Evolutionary conservation across 2,329 filamentous ascomycete species (phyloP).

Genomic region (Aspergillus versicolor): DNA sequence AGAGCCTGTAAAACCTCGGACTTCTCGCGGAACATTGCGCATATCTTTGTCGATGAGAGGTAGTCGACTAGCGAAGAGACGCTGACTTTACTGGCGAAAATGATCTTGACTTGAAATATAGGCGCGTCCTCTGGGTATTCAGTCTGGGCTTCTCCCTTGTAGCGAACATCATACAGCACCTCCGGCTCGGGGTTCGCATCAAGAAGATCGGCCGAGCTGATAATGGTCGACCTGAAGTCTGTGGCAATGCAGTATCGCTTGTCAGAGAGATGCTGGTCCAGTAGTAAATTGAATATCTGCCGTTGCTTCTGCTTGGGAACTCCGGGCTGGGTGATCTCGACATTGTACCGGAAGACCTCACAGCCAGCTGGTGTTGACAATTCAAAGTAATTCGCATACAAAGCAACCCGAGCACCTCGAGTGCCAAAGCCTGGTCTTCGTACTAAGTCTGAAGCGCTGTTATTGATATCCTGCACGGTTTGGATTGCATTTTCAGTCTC

Average conservation of each 20-base stretch:
- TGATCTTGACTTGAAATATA: conserved; percentile 37
- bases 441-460: neutral
- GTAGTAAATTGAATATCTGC: conserved; percentile 49
- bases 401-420: neutral
- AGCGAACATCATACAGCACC: conserved; percentile 28
- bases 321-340: conserved; percentile 31
- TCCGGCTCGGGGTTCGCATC: conserved; percentile 7
- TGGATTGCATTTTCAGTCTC: neutral
- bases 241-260: conserved; percentile 33
- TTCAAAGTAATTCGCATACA: conserved; percentile 42
- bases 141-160: conserved; percentile 35
- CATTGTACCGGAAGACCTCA: conserved; percentile 43
- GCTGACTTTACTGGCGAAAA: conserved; percentile 34
- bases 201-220: conserved; percentile 27
- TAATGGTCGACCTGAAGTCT: conserved; percentile 40
- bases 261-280: conserved; percentile 35
- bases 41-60: conserved; percentile 36
- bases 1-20: conserved; percentile 56
- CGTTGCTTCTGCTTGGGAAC: conserved; percentile 48
- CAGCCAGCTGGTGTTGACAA: conserved; percentile 34
- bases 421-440: neutral
- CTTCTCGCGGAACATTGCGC: conserved; percentile 43
- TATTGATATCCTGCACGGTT: neutral
- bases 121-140: conserved; percentile 29
- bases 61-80: conserved; percentile 47